phyloP scores from a whole-genome alignment of 352 stramenopile genomes.

The Blastocystis sp. region DNA sequence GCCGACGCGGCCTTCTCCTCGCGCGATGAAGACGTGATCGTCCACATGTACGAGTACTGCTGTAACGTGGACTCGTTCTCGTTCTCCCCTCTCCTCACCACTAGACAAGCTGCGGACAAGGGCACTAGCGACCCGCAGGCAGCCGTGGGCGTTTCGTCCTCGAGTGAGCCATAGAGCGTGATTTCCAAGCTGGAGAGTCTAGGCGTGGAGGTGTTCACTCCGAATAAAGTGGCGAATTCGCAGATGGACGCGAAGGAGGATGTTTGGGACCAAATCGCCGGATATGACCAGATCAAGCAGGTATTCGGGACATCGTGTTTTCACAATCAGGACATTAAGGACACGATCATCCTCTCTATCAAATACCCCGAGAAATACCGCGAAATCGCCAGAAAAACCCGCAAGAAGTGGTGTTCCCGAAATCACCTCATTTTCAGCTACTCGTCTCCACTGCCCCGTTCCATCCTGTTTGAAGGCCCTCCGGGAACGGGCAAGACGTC shows the following conservation, averaged over 20 bases:
- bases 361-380: conserved; percentile 86
- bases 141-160: not conserved
- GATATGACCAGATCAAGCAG: conserved; percentile 65
- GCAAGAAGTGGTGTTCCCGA: conserved; percentile 81
- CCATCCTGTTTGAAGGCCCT: conserved; percentile 87
- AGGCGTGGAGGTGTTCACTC: conserved; percentile 38
- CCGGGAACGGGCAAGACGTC: conserved; percentile 89
- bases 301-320: not conserved
- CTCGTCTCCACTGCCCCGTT: conserved; percentile 72
- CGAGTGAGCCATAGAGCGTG: conserved; percentile 6
- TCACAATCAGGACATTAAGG: conserved; percentile 80
- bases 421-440: conserved; percentile 74
- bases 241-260: conserved; percentile 7
- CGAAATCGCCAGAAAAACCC: conserved; percentile 83
- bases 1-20: conserved; percentile 19
- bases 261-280: conserved; percentile 59
- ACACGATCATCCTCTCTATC: conserved; percentile 85
- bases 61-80: conserved; percentile 11
- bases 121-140: not conserved
- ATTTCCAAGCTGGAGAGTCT: conserved; percentile 31
- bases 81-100: not conserved
- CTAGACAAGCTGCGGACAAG: conserved; percentile 26
- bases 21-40: conserved; percentile 48
- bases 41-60: conserved; percentile 42
- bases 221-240: not conserved